These are phyloP conservation scores for Pelargonium myrrhifolium DNA, from an alignment of 441 rosid species.

Conservation along the genomic window DNA sequence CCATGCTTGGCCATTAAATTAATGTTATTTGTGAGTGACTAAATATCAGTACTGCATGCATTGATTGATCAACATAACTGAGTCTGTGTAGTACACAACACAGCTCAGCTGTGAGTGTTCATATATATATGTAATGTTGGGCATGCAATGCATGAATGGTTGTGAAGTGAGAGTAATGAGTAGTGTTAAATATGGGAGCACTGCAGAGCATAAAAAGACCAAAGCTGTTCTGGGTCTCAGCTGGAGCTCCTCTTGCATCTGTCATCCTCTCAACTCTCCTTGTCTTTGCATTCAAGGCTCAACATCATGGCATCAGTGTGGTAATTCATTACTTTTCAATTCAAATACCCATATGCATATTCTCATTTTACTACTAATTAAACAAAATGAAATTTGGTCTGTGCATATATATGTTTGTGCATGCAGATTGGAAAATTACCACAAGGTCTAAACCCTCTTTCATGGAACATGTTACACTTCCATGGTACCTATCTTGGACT, in stretches of 20 bases:
- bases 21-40: too few relatives aligned
- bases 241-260: constrained; percentile 78
- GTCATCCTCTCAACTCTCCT: constrained; percentile 65
- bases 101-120: too few relatives aligned
- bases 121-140: too few relatives aligned
- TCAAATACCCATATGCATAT: too few relatives aligned
- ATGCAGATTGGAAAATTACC: constrained; percentile 83
- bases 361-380: neutral
- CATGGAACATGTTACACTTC: constrained; percentile 67
- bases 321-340: constrained; percentile 33
- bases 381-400: neutral
- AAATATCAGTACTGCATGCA: too few relatives aligned
- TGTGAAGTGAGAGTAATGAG: too few relatives aligned
- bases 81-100: too few relatives aligned
- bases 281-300: constrained; percentile 52
- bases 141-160: too few relatives aligned
- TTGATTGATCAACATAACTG: too few relatives aligned
- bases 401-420: neutral
- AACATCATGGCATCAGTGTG: constrained; percentile 40
- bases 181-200: neutral
- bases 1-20: too few relatives aligned
- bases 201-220: constrained; percentile 69
- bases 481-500: constrained; percentile 47
- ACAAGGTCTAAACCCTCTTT: constrained; percentile 93
- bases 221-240: constrained; percentile 86